These are phyloP conservation scores for Cyclotella sp. DNA, from an alignment of 108 stramenopile genomes.

Conservation along the genomic window DNA sequence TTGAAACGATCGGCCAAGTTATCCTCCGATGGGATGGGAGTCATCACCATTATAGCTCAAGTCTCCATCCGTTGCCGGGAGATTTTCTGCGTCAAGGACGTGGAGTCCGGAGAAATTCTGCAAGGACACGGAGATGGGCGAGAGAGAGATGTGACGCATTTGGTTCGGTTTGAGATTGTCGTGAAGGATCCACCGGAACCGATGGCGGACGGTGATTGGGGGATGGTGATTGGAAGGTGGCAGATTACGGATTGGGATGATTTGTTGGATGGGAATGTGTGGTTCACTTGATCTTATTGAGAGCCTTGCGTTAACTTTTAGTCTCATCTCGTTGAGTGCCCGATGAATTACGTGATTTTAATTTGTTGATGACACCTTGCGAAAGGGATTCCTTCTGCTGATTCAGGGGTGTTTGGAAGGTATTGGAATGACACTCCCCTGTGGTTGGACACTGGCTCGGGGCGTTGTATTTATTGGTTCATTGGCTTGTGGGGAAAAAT, in stretches of 20 bases:
- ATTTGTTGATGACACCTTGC: too few species aligned
- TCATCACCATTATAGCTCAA: slow-evolving; percentile 58
- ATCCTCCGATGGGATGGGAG: slow-evolving; percentile 29
- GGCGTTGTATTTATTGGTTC: too few species aligned
- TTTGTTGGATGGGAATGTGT: slow-evolving; percentile 59
- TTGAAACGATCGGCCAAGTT: slow-evolving; percentile 26
- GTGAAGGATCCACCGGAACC: slow-evolving; percentile 7
- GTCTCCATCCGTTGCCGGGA: slow-evolving; percentile 66
- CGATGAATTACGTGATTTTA: too few species aligned
- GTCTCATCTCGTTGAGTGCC: too few species aligned
- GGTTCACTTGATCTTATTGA: slow-evolving; percentile 55
- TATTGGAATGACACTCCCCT: too few species aligned
- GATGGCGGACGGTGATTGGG: slow-evolving; percentile 9
- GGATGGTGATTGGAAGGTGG: slow-evolving; percentile 51
- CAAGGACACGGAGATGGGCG: slow-evolving; percentile 56
- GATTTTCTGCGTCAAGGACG: slow-evolving; percentile 61
- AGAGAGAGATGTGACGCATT: slow-evolving; percentile 54
- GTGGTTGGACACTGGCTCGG: too few species aligned
- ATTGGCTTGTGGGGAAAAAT: too few species aligned
- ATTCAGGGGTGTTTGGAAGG: too few species aligned
- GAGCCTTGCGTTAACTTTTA: too few species aligned
- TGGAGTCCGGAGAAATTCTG: slow-evolving; percentile 50
- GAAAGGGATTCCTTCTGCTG: too few species aligned
- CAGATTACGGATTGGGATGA: slow-evolving; percentile 76
- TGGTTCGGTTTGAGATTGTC: slow-evolving; percentile 62